Percentiles rank a stretch among this genome's conserved stretches.
Evolutionary conservation across 768 basidiomycete species (phyloP).

Genomic region (Collybiopsis confluens): DNA sequence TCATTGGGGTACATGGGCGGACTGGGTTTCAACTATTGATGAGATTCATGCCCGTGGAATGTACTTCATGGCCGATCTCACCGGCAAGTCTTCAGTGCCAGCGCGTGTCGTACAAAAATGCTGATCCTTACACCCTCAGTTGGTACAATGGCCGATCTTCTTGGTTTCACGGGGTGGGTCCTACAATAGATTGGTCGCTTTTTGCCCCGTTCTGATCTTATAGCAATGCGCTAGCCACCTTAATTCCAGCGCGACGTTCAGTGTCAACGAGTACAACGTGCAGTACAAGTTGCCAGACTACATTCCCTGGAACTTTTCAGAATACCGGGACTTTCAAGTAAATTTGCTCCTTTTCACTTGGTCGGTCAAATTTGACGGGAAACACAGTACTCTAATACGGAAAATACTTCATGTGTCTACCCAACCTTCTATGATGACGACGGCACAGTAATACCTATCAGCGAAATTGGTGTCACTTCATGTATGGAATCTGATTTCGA

Average conservation of each 20-base stretch:
- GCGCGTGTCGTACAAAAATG: no score
- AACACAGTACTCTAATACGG: conserved; percentile 58
- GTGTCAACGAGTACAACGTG: conserved; percentile 64
- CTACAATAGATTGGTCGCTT: not conserved
- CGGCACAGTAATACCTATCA: conserved; percentile 28
- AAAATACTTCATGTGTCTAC: conserved; percentile 69
- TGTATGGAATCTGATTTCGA: conserved; percentile 86
- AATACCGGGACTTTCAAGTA: conserved; percentile 83
- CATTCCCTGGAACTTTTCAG: conserved; percentile 80
- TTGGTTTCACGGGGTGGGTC: conserved; percentile 79
- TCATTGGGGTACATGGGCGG: conserved; percentile 81
- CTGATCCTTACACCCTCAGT: conserved; percentile 28
- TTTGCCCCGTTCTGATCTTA: not conserved
- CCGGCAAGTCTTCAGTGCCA: conserved; percentile 28
- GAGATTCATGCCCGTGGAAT: conserved; percentile 76
- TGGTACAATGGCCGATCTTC: conserved; percentile 85
- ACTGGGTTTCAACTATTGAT: conserved; percentile 76
- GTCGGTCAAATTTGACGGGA: conserved; percentile 8
- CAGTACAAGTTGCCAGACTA: conserved; percentile 74
- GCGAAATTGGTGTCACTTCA: conserved; percentile 31
- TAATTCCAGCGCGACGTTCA: conserved; percentile 80
- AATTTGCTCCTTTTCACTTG: conserved; percentile 13
- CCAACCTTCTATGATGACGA: conserved; percentile 81
- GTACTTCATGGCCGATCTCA: conserved; percentile 94
- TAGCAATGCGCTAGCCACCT: conserved; percentile 48